Base-by-base conservation (phyloP, 1,284 basidiomycete species). In the Ustilago lituana region DNA sequence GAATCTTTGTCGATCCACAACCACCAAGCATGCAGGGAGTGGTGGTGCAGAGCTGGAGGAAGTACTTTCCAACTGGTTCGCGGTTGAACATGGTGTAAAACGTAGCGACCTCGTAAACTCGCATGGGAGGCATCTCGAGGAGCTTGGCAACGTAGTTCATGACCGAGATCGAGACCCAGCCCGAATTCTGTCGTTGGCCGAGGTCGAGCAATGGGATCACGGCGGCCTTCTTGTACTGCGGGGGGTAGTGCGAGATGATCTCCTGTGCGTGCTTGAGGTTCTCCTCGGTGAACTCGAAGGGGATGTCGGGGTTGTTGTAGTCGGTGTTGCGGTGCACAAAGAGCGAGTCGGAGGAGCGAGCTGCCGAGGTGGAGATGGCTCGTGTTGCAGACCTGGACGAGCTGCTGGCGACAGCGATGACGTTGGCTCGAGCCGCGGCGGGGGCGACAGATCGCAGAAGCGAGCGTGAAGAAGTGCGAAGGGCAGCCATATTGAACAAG, bases 71-170 rank as follows among this genome's bases (percentile, higher is more conserved):
- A 60, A 98, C 93, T 7, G 95, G 96, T 84, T 96, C 94, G 46
- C 76, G 73, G 72, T 80, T 78, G 60, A 78, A 98, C 95, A 98
- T 98, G 73, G 95, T 98, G 84, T 98, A 98, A 85, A 98, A 98
- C 11, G 94, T 96, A 12, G 96, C 95, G 48, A 99, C 96, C 85
- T 99, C 96, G 84, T 98, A 99, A 6, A 98, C 96, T 17, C 95
- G 90, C 96, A 98, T 98, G 52, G 93, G 92, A 8, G 92, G 92
- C 89, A 99, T 92, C 80, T 92, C 93, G 51, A 98, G 87, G 33
- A 95, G 84, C 39, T 79, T 72, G 2, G 95, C 95, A 43, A 98
- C 90, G 78, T 94, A 92, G 85, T 98, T 98, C 95, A 99, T 99
- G 65, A 95, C 94, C 77, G 91, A 92, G 76, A 99, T 95, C 81